Percentiles rank a stretch among this genome's conserved stretches.
Conservation (phyloP, 2,329 filamentous ascomycete species). For the Colletotrichum truncatum region DNA sequence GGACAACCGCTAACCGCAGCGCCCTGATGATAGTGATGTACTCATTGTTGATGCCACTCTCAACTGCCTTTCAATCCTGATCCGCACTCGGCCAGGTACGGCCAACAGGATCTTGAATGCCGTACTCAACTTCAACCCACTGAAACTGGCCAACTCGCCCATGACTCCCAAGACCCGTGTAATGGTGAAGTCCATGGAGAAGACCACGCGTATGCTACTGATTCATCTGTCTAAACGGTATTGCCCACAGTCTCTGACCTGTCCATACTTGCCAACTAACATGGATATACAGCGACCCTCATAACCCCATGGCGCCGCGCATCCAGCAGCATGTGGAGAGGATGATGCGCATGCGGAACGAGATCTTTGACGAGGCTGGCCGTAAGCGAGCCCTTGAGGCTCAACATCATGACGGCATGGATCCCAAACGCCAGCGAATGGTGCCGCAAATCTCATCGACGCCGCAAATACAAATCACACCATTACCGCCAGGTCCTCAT, state of each 20-base stretch:
- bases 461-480: constrained; percentile 66
- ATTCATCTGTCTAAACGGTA: constrained; percentile 85
- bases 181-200: constrained; percentile 91
- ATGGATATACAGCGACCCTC: constrained; percentile 71
- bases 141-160: constrained; percentile 80
- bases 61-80: constrained; percentile 85
- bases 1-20: constrained; percentile 23
- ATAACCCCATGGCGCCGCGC: constrained; percentile 76
- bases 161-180: constrained; percentile 84
- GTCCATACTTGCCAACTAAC: constrained; percentile 33
- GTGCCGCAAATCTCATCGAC: constrained; percentile 35
- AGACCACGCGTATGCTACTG: constrained; percentile 85
- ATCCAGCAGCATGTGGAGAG: constrained; percentile 91
- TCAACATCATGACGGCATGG: constrained; percentile 77
- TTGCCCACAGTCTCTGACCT: constrained; percentile 32
- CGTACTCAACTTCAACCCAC: constrained; percentile 89
- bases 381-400: constrained; percentile 80
- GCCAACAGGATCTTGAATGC: constrained; percentile 87
- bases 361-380: constrained; percentile 80
- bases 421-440: constrained; percentile 85
- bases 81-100: constrained; percentile 82
- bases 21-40: constrained; percentile 71
- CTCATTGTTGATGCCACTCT: constrained; percentile 90
- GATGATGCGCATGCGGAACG: constrained; percentile 78
- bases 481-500: constrained; percentile 78